Evolutionary conservation across 768 basidiomycete species (phyloP), one percentile per base, ranked within the genome.

Genomic region (Gloeopeniophorella convolvens): DNA sequence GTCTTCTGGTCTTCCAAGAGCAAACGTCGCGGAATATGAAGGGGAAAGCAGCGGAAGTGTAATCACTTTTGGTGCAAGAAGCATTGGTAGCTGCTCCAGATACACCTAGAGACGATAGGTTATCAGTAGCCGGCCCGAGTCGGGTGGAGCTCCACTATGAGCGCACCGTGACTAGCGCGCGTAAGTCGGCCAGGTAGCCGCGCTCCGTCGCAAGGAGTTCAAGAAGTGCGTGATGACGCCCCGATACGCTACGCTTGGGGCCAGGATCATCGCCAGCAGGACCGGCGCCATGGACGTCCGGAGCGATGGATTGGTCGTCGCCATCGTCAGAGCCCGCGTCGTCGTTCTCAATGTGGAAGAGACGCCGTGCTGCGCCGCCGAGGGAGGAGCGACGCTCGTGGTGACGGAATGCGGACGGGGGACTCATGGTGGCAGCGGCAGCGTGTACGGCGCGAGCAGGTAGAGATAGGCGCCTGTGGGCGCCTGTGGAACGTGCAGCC

Each of bases 131-230:
- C 18, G 28, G 16, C 10, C 20, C 11, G 18, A 50, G 27, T 9
- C 24, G 18, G 26, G 20, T 18, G n/a, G n/a, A n/a, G n/a, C n/a
- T n/a, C n/a, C n/a, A n/a, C n/a, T n/a, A 43, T 37, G 49, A 34
- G n/a, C 76, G 53, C 63, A 90, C 91, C 56, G 76, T 74, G 48
- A 91, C 85, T 36, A 98, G 74, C 8, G 77, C 77, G 53, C 81
- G 78, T 60, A 97, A 67, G 66, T 94, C 91, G 44, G 74, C 64
- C 8, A 92, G 74, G 64, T 97, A 98, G 6, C 80, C 80, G 16
- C 80, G 71, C 70, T 98, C 95, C 1, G 92, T 94, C 50, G 78
- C 72, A 21, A 97, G 74, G 33, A 98, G 71, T 67, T 97, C 95
- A 57, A 80, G 73, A 42, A 97, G 76, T 5, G 90, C 86, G 60